phyloP scores from a whole-genome alignment of 805 yeast species.

The Sugiyamaella chiloensis region DNA sequence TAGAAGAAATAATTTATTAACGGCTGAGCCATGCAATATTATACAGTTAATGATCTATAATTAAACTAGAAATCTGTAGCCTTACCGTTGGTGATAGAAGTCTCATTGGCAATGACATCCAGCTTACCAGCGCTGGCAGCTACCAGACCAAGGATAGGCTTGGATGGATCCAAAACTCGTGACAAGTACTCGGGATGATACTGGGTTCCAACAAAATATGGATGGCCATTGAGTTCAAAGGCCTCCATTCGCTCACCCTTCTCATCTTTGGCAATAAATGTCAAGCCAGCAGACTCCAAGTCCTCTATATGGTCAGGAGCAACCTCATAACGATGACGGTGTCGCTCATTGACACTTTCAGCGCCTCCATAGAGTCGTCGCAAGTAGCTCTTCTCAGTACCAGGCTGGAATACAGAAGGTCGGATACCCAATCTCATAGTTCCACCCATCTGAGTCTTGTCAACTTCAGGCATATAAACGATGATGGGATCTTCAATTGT shows the following conservation, averaged over 20 bases:
- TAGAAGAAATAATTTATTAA: background rate
- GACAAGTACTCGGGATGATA: slow-evolving; percentile 98
- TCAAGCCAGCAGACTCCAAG: slow-evolving; percentile 76
- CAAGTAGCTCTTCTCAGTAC: slow-evolving; percentile 64
- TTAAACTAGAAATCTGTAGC: background rate
- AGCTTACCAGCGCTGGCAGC: slow-evolving; percentile 90
- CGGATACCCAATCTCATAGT: slow-evolving; percentile 98
- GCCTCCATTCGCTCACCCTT: slow-evolving; percentile 89
- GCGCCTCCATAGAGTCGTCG: slow-evolving; percentile 75
- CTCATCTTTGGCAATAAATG: slow-evolving; percentile 93
- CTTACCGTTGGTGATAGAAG: slow-evolving; percentile 1
- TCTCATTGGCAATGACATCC: slow-evolving; percentile 50
- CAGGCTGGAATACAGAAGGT: slow-evolving; percentile 73
- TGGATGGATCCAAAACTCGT: slow-evolving; percentile 93
- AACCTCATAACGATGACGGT: slow-evolving; percentile 97
- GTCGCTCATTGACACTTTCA: slow-evolving; percentile 79
- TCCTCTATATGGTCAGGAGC: slow-evolving; percentile 74
- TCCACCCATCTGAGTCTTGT: slow-evolving; percentile 94
- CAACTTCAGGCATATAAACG: slow-evolving; percentile 98
- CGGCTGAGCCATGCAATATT: slow-evolving; percentile 1
- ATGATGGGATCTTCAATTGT: slow-evolving; percentile 69
- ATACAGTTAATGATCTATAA: too few relatives aligned
- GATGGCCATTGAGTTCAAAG: slow-evolving; percentile 80
- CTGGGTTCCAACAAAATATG: slow-evolving; percentile 92
- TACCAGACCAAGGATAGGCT: slow-evolving; percentile 92